Percentiles rank a stretch among this genome's conserved stretches.
These are phyloP conservation scores for Xylariales sp. DNA, from an alignment of 2,329 filamentous ascomycete species.

Conservation along the genomic window DNA sequence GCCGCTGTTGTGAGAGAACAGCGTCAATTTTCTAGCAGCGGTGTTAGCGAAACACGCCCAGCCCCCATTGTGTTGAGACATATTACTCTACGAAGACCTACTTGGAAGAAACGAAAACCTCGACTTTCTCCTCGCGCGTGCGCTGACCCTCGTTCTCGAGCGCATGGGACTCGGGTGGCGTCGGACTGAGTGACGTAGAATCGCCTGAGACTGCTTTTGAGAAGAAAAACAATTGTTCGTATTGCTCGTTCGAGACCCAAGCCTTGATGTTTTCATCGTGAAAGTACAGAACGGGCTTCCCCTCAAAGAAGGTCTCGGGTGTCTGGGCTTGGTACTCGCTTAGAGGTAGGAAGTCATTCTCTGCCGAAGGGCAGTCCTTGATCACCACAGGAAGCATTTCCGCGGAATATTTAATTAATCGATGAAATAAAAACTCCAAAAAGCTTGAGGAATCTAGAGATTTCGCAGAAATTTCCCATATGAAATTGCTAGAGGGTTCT, in stretches of 20 bases:
- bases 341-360: constrained; percentile 70
- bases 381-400: constrained; percentile 66
- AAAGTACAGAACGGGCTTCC: constrained; percentile 77
- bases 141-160: constrained; percentile 50
- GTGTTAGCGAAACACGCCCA: constrained; percentile 17
- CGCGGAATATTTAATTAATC: no score
- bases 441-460: no score
- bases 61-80: constrained; percentile 47
- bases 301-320: constrained; percentile 76
- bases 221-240: constrained; percentile 66
- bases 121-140: constrained; percentile 59
- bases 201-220: constrained; percentile 53
- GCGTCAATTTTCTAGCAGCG: constrained; percentile 62
- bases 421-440: background rate
- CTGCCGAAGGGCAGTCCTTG: constrained; percentile 64
- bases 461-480: background rate
- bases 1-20: constrained; percentile 70
- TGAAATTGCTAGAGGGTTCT: background rate
- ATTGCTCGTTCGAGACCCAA: constrained; percentile 66
- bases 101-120: constrained; percentile 70
- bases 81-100: constrained; percentile 50
- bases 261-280: constrained; percentile 68
- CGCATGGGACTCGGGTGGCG: constrained; percentile 50
- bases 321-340: constrained; percentile 78
- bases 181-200: constrained; percentile 37